These are phyloP conservation scores for Pseudisothecium myosuroides DNA, from an alignment of 225 moss, liverwort and hornwort species.

Conservation along the genomic window DNA sequence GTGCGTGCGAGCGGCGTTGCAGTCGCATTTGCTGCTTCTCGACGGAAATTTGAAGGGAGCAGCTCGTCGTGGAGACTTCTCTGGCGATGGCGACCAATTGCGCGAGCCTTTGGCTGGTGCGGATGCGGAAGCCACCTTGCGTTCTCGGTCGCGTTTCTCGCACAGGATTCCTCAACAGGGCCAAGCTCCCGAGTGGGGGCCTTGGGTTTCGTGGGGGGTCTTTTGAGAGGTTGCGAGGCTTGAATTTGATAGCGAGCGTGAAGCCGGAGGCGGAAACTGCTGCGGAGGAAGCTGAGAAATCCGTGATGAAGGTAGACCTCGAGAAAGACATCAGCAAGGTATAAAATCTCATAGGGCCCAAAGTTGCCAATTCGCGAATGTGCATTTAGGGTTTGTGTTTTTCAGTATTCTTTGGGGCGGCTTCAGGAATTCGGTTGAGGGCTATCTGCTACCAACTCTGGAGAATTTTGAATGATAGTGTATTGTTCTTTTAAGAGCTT, in stretches of 20 bases:
- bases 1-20: neutral
- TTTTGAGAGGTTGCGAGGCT: neutral
- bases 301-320: neutral
- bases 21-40: neutral
- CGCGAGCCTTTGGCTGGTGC: conserved; percentile 9
- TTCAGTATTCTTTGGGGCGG: neutral
- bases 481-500: neutral
- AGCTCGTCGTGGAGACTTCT: neutral
- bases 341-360: neutral
- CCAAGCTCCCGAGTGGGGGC: neutral
- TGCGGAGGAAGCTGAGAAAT: neutral
- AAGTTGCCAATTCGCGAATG: neutral
- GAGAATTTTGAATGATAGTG: neutral
- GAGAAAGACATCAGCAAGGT: conserved; percentile 11
- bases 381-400: neutral
- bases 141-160: neutral
- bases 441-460: no score
- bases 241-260: conserved; percentile 14
- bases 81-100: conserved; percentile 18
- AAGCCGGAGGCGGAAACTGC: conserved; percentile 34
- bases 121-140: neutral
- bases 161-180: neutral
- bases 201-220: neutral
- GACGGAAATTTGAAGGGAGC: neutral
- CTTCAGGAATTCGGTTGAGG: neutral